Conservation (phyloP, 345 rosid species). For the Rhizophora mangle region DNA sequence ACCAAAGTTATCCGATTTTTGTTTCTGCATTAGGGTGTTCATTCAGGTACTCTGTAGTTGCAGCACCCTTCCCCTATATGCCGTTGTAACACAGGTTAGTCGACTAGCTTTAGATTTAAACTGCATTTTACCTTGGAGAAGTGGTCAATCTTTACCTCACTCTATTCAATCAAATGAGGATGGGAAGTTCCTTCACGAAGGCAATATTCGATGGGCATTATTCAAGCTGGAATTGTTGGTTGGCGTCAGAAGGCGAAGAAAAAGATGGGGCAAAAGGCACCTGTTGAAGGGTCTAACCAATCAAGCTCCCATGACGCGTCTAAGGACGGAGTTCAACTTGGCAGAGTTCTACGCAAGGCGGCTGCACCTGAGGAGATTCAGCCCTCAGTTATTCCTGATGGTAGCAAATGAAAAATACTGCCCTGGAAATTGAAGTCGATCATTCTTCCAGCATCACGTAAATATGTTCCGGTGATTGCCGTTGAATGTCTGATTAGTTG, state of each 20-base stretch:
- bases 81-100: slow-evolving; percentile 77
- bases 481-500: too few relatives aligned
- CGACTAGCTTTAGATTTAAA: background rate
- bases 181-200: slow-evolving; percentile 31
- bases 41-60: slow-evolving; percentile 80
- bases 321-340: slow-evolving; percentile 20
- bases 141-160: background rate
- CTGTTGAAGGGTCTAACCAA: slow-evolving; percentile 1
- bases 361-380: slow-evolving; percentile 17
- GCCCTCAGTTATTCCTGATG: background rate
- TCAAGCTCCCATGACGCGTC: slow-evolving; percentile 28
- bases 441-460: background rate
- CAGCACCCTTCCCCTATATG: slow-evolving; percentile 86
- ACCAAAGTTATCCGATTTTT: background rate
- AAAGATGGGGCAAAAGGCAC: slow-evolving; percentile 13
- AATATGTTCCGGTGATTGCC: too few relatives aligned
- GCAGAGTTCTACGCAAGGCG: slow-evolving; percentile 16
- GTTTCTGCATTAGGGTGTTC: slow-evolving; percentile 36
- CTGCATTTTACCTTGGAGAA: background rate
- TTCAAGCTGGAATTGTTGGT: slow-evolving; percentile 18
- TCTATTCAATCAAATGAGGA: slow-evolving; percentile 26
- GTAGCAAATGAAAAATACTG: too few relatives aligned
- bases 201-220: slow-evolving; percentile 24
- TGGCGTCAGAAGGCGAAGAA: slow-evolving; percentile 23
- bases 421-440: background rate